Evolutionary conservation across 371 early-diverging fungal genomes (phyloP).

Genomic region (Zancudomyces culisetae): DNA sequence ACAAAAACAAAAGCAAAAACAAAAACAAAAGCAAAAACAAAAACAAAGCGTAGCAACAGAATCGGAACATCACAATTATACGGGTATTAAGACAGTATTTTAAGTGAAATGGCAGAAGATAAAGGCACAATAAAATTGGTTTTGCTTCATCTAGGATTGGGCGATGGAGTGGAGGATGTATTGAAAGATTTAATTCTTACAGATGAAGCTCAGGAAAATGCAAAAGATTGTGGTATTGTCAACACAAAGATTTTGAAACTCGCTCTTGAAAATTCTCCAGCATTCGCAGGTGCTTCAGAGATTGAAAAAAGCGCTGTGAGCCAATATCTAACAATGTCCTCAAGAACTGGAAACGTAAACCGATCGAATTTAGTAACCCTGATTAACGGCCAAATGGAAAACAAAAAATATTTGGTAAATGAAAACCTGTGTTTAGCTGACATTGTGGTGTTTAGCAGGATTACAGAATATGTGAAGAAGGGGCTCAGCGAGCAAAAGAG

Average conservation of each 20-base stretch:
- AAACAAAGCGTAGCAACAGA: too few species aligned
- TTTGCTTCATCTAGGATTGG: too few species aligned
- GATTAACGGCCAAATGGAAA: slow-evolving; percentile 40
- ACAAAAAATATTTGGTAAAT: slow-evolving; percentile 40
- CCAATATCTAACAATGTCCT: slow-evolving; percentile 15
- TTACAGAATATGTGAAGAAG: slow-evolving; percentile 34
- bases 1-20: too few species aligned
- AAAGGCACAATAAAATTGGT: too few species aligned
- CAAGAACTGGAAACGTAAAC: slow-evolving; percentile 11
- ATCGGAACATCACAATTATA: too few species aligned
- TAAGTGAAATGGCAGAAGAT: too few species aligned
- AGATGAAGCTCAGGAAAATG: too few species aligned
- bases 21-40: too few species aligned
- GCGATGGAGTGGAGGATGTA: too few species aligned
- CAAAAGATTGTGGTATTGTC: too few species aligned
- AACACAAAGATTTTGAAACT: slow-evolving; percentile 30
- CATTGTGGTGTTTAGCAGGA: slow-evolving; percentile 41
- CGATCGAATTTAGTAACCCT: slow-evolving; percentile 8
- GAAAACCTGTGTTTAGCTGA: slow-evolving; percentile 48
- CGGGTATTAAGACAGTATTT: too few species aligned
- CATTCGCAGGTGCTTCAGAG: slow-evolving; percentile 30
- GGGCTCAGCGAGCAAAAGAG: slow-evolving; percentile 10
- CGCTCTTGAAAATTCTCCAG: slow-evolving; percentile 27
- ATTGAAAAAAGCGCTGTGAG: slow-evolving; percentile 33
- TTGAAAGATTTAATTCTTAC: too few species aligned